A percentile compares a stretch with the other conserved stretches of the same genome.
Conservation (phyloP, 2,329 filamentous ascomycete species). For the Botryotinia globosa region DNA sequence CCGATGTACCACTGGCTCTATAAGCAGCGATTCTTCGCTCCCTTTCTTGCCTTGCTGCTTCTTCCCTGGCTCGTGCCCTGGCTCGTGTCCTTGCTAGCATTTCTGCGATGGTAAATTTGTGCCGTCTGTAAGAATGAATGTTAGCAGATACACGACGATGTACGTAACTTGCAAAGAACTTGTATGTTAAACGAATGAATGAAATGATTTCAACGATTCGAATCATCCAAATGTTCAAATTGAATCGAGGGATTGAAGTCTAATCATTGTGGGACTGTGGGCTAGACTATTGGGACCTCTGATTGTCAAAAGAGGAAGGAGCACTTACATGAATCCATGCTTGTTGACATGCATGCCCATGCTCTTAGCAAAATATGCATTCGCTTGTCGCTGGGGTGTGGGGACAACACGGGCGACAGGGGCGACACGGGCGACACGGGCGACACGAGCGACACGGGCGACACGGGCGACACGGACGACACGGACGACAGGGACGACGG, state of each 20-base stretch:
- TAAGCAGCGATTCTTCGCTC: not conserved
- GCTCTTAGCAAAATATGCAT: fast-evolving
- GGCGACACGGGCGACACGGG: too few species aligned
- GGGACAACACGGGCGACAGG: too few species aligned
- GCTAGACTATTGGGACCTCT: not conserved
- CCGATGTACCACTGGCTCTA: not conserved
- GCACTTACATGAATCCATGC: not conserved
- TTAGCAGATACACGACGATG: not conserved
- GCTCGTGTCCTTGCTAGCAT: not conserved
- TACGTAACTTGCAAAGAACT: fast-evolving
- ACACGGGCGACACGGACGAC: too few species aligned
- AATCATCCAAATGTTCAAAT: not conserved
- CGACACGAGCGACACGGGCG: too few species aligned
- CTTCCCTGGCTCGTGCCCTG: not conserved
- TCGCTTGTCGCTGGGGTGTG: too few species aligned
- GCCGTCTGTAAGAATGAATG: not conserved
- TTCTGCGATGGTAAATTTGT: not conserved
- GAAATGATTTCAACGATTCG: not conserved
- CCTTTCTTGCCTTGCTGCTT: not conserved
- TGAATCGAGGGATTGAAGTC: fast-evolving
- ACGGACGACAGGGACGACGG: too few species aligned
- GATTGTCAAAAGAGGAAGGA: not conserved
- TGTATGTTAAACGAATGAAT: not conserved
- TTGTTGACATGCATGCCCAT: not conserved
- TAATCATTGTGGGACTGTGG: not conserved